Evolutionary conservation across 2,329 filamentous ascomycete genomes (phyloP).

Genomic region (Neoascochyta sp.): DNA sequence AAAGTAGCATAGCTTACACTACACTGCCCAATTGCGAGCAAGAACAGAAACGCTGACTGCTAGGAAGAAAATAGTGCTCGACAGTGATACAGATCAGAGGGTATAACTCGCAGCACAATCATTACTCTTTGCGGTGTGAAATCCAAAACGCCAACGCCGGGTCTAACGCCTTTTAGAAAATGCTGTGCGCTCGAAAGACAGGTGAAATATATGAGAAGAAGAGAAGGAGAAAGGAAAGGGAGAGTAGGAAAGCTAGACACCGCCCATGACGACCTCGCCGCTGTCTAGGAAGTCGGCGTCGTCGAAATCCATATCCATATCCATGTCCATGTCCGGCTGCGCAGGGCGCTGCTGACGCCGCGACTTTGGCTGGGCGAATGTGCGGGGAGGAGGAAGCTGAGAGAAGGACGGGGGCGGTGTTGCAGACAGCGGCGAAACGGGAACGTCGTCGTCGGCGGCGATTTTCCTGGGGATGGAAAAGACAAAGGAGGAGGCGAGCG

Average conservation of each 20-base stretch:
- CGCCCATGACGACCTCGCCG: slow-evolving; percentile 34
- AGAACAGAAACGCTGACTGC: too few relatives aligned
- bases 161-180: too few relatives aligned
- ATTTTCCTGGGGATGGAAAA: slow-evolving; percentile 19
- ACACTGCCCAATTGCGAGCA: too few relatives aligned
- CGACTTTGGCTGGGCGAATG: slow-evolving; percentile 31
- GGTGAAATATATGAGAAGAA: slow-evolving; percentile 4
- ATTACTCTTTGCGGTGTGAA: too few relatives aligned
- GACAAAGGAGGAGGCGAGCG: slow-evolving; percentile 19
- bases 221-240: slow-evolving; percentile 1
- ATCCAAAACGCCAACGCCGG: too few relatives aligned
- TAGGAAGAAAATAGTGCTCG: too few relatives aligned
- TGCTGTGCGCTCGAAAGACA: too few relatives aligned
- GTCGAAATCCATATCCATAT: slow-evolving; percentile 54
- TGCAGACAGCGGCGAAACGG: slow-evolving; percentile 34
- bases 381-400: slow-evolving; percentile 21
- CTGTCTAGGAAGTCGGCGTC: slow-evolving; percentile 59
- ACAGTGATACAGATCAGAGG: too few relatives aligned
- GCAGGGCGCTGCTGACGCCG: slow-evolving; percentile 8
- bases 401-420: slow-evolving; percentile 25
- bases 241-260: slow-evolving; percentile 16
- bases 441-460: slow-evolving; percentile 30
- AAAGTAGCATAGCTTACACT: too few relatives aligned
- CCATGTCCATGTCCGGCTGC: slow-evolving; percentile 18
- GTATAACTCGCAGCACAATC: too few relatives aligned